A percentile compares a stretch with the other conserved stretches of the same genome.
Evolutionary conservation across 257 asterid species (phyloP).

Genomic region (Solanum boliviense): DNA sequence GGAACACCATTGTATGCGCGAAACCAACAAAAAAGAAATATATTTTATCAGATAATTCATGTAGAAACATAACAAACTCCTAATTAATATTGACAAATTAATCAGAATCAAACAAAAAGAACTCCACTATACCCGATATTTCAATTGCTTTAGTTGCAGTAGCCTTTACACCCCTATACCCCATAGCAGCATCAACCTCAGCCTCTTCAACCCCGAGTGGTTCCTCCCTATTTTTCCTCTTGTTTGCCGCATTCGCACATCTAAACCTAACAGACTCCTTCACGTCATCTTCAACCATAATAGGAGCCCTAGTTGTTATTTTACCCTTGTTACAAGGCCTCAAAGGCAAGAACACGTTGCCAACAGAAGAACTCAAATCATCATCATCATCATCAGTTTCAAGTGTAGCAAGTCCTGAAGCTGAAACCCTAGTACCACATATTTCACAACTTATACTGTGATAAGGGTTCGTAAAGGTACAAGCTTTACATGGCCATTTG

Average conservation of each 20-base stretch:
- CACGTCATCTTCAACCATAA: not conserved
- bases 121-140: slow-evolving; percentile 27
- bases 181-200: slow-evolving; percentile 11
- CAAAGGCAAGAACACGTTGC: slow-evolving; percentile 71
- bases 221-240: slow-evolving; percentile 48
- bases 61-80: not conserved
- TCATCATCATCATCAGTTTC: slow-evolving; percentile 39
- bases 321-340: slow-evolving; percentile 17
- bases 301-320: not conserved
- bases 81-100: not conserved
- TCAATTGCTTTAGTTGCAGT: slow-evolving; percentile 20
- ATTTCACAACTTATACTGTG: slow-evolving; percentile 39
- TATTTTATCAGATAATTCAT: not conserved
- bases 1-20: not conserved
- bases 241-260: slow-evolving; percentile 25
- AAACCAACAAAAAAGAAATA: not conserved
- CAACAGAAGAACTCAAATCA: slow-evolving; percentile 37
- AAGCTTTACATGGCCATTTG: slow-evolving; percentile 68
- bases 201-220: slow-evolving; percentile 6
- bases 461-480: slow-evolving; percentile 69
- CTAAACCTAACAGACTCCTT: not conserved
- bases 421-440: slow-evolving; percentile 64
- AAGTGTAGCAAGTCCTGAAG: slow-evolving; percentile 40
- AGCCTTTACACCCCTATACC: slow-evolving; percentile 18
- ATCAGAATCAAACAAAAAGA: not conserved